These are phyloP conservation scores for Stagonosporopsis cucurbitacearum DNA, from an alignment of 2,329 filamentous ascomycete species.

Conservation along the genomic window DNA sequence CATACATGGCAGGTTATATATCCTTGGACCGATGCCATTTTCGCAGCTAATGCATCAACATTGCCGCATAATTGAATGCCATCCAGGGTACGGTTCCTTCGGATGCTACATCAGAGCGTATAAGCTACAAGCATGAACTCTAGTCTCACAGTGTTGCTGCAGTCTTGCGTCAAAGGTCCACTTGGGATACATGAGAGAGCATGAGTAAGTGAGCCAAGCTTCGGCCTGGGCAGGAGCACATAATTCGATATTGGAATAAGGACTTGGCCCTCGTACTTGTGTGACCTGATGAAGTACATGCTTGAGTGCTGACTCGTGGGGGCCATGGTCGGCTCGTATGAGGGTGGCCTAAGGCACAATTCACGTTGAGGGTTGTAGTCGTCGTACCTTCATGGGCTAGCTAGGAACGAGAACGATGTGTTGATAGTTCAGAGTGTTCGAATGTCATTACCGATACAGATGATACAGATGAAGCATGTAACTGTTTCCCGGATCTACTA, in stretches of 20 bases:
- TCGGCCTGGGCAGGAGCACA: background rate
- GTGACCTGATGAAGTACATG: background rate
- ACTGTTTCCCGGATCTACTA: background rate
- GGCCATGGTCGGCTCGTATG: background rate
- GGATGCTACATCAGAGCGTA: background rate
- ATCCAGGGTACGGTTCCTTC: background rate
- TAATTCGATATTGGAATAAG: background rate
- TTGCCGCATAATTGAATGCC: background rate
- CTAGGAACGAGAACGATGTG: too few species aligned
- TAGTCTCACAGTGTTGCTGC: background rate
- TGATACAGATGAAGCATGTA: too few species aligned
- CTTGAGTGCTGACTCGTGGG: background rate
- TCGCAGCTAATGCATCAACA: background rate
- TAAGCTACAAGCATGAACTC: background rate
- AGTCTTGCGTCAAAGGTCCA: background rate
- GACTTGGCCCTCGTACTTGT: slow-evolving; percentile 1
- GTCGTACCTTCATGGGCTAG: background rate
- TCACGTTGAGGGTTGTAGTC: background rate
- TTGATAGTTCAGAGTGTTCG: too few species aligned
- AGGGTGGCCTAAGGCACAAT: background rate
- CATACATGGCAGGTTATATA: background rate
- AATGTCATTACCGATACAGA: background rate
- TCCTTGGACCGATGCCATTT: background rate
- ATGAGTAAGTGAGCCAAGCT: background rate
- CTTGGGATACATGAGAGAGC: background rate